Percentiles rank a stretch among this genome's conserved stretches.
phyloP scores from a whole-genome alignment of 495 filamentous ascomycete species.

The Chaetomidium leptoderma region DNA sequence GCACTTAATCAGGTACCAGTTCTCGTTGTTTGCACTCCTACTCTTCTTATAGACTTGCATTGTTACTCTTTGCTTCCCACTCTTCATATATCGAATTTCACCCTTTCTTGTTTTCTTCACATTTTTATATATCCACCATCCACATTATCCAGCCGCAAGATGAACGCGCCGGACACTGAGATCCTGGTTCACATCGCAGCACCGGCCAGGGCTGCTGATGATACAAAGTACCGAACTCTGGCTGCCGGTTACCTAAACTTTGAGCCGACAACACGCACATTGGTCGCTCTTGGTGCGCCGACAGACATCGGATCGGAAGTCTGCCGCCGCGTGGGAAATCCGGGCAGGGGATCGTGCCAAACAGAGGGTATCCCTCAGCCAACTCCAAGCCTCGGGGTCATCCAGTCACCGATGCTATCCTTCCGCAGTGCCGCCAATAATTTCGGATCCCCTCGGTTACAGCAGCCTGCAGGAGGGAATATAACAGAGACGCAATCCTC shows the following conservation, averaged over 20 bases:
- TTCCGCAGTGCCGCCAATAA: constrained; percentile 47
- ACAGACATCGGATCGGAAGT: neutral
- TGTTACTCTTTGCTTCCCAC: neutral
- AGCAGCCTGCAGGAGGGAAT: neutral
- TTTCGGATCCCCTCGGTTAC: constrained; percentile 37
- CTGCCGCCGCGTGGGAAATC: neutral
- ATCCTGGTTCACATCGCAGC: constrained; percentile 68
- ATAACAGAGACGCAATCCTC: constrained; percentile 21
- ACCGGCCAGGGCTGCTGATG: constrained; percentile 56
- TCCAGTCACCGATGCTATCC: constrained; percentile 37
- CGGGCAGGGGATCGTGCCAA: neutral
- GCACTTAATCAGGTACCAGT: neutral
- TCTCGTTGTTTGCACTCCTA: neutral
- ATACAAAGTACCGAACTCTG: constrained; percentile 58
- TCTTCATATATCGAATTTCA: too few species aligned
- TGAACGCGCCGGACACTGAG: constrained; percentile 42
- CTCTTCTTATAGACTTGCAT: neutral
- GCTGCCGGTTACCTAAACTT: constrained; percentile 60
- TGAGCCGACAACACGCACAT: constrained; percentile 31
- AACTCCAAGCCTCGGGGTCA: neutral
- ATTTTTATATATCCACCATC: neutral
- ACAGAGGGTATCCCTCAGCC: neutral
- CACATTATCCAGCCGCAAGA: too few species aligned
- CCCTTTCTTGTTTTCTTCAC: neutral
- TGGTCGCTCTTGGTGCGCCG: neutral